These are phyloP conservation scores for Plenodomus biglobosus DNA, from an alignment of 2,329 filamentous ascomycete species.

Conservation along the genomic window DNA sequence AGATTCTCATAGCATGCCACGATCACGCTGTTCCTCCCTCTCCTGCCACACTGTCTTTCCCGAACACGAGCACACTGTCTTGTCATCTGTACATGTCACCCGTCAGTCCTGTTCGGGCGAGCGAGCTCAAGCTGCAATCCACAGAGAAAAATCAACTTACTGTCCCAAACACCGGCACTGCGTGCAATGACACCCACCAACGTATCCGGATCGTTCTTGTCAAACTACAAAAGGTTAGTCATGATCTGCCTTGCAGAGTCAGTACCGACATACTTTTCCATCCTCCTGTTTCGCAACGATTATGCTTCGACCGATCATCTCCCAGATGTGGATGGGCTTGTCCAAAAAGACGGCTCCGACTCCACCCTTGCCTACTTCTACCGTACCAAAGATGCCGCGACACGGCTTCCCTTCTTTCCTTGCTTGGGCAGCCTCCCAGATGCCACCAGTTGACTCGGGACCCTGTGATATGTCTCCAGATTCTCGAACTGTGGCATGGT, in stretches of 20 bases:
- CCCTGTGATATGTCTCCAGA: conserved; percentile 85
- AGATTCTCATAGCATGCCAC: conserved; percentile 76
- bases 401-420: conserved; percentile 50
- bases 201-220: conserved; percentile 74
- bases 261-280: conserved; percentile 40
- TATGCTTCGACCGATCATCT: conserved; percentile 91
- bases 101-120: background rate
- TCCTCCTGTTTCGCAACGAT: conserved; percentile 73
- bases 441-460: conserved; percentile 75
- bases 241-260: conserved; percentile 40
- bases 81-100: conserved; percentile 61
- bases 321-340: conserved; percentile 84
- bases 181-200: conserved; percentile 91
- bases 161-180: conserved; percentile 95
- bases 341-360: conserved; percentile 80
- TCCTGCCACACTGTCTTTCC: conserved; percentile 99
- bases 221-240: conserved; percentile 22
- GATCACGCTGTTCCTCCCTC: conserved; percentile 81
- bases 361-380: conserved; percentile 75
- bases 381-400: conserved; percentile 69
- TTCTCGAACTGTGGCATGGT: conserved; percentile 81
- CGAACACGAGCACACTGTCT: conserved; percentile 96
- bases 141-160: conserved; percentile 20
- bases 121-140: background rate
- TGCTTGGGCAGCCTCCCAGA: conserved; percentile 67